Evolutionary conservation across 2,329 filamentous ascomycete species (phyloP), one percentile per base, ranked within the genome.

Genomic region (Amphichorda felina): DNA sequence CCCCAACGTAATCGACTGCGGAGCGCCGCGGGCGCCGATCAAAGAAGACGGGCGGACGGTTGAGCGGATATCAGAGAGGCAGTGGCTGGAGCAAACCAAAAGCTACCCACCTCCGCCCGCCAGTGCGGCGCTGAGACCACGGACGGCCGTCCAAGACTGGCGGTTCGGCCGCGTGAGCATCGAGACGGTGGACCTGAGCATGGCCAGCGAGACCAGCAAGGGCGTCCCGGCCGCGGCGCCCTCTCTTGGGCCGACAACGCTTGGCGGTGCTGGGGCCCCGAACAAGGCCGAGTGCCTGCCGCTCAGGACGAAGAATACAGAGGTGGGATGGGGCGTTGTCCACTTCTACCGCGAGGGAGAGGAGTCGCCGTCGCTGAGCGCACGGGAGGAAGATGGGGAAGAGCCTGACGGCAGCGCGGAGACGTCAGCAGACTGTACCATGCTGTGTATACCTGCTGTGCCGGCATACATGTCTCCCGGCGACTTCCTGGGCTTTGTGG

Each of bases 391-490:
- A 9, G 32, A 42, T 4, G 45, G 45, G 27, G 55, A 54, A 34
- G 38, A 41, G 16, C 6, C 13, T n/a, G 50, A 43, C n/a, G 48
- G 48, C 19, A 43, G 48, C 29, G 51, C 53, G 29, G 47, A 39
- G 3, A 39, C 40, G 5, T 54, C 67, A n/a, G 71, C 77, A 22
- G 77, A 85, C 39, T 93, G 83, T 54, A 91, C 83, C 3, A 94
- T 85, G 1, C 60, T 98, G 13, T 96, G 91, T 55, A 89, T 98
- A 43, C 78, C 94, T 19, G 88, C 89, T 5, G 89, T 98, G 11
- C 91, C 91, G 6, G 91, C 83, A 21, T 96, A 95, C 56, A 81
- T 96, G 63, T 85, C 85, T 7, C 83, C 88, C 0, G 82, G 82
- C 6, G 89, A 96, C 50, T 85, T 98, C 40, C 61, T 96, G 43